Base-by-base conservation (phyloP, 1,139 yeast species). In the Pneumocystis wakefieldiae region DNA sequence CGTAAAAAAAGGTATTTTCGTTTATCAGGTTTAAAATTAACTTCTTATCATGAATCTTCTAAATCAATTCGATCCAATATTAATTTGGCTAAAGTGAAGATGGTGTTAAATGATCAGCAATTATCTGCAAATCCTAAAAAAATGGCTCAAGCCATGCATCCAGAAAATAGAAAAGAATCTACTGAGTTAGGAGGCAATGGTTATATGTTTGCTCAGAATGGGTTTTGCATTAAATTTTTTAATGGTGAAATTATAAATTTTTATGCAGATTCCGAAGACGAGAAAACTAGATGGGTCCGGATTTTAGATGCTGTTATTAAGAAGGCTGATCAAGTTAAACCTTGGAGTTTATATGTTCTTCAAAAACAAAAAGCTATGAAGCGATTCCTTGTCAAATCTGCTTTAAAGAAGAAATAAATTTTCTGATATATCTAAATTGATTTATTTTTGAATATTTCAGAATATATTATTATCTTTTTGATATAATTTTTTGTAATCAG, bases 1-100 rank as follows among this genome's bases (percentile, higher is more conserved):
- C 83, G 87, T 86, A 81, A 86, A 67, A 78, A 85, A 66, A 73
- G 92, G 61, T 85, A 78, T 76, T 86, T 83, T 76, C 81, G 79
- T 69, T 77, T 86, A 38, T 71, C 76, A 55, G 87, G 86, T 0
- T 77, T 80, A 32, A 80, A 83, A 38, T 75, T 86, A 65, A 74
- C 80, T 41, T 90, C 89, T 0, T 85, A 83, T 70, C 84, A 85
- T 68, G 88, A 84, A 68, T 81, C 78, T 61, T 77, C 84, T 2
- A 81, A 78, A 69, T 84, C 84, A 72, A 77, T 85, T 0, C 76
- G 88, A 65, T 85, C 87, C 53, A 81, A 81, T 67, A 82, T 86
- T 69, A 84, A 85, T 71, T 76, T 86, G 70, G 71, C 81, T 55
- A 83, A 83, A 69, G 82, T 83, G 2, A 78, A 81, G 4, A 76